These are phyloP conservation scores for Aspergillus persii DNA, from an alignment of 2,329 filamentous ascomycete species.

Conservation along the genomic window DNA sequence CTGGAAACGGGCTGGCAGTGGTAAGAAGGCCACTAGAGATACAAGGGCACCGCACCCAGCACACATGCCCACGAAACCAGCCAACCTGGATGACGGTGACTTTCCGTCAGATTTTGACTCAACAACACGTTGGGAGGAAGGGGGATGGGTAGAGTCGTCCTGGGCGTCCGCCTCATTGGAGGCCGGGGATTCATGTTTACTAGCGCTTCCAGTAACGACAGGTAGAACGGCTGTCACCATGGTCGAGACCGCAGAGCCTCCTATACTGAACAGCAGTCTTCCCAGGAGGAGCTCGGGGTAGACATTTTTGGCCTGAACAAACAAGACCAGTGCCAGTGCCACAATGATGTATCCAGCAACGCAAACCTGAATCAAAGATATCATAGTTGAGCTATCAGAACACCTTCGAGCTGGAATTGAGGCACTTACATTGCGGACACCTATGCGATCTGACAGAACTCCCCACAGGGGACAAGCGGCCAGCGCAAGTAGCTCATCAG, in stretches of 20 bases:
- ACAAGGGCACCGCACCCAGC: constrained; percentile 89
- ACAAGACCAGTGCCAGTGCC: constrained; percentile 70
- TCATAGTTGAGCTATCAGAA: neutral
- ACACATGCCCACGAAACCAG: constrained; percentile 87
- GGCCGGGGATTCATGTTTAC: constrained; percentile 23
- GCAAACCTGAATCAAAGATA: constrained; percentile 39
- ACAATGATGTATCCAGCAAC: constrained; percentile 81
- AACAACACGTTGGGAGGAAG: constrained; percentile 4
- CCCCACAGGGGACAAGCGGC: constrained; percentile 51
- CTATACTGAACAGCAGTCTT: constrained; percentile 82
- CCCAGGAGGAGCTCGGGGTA: constrained; percentile 86
- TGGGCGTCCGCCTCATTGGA: constrained; percentile 62
- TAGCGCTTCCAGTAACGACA: constrained; percentile 53
- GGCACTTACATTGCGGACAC: constrained; percentile 45
- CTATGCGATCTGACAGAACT: constrained; percentile 49
- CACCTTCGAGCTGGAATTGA: constrained; percentile 5
- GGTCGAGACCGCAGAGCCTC: constrained; percentile 88
- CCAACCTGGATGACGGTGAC: constrained; percentile 62
- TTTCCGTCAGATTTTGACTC: constrained; percentile 13
- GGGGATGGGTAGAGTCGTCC: constrained; percentile 19
- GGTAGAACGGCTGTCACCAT: constrained; percentile 98
- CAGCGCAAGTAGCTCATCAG: constrained; percentile 49
- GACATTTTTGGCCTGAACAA: constrained; percentile 82
- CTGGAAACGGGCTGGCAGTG: constrained; percentile 78
- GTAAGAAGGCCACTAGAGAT: constrained; percentile 77